phyloP scores from a whole-genome alignment of 78 protist genomes.

The Isochrysis galbana region DNA sequence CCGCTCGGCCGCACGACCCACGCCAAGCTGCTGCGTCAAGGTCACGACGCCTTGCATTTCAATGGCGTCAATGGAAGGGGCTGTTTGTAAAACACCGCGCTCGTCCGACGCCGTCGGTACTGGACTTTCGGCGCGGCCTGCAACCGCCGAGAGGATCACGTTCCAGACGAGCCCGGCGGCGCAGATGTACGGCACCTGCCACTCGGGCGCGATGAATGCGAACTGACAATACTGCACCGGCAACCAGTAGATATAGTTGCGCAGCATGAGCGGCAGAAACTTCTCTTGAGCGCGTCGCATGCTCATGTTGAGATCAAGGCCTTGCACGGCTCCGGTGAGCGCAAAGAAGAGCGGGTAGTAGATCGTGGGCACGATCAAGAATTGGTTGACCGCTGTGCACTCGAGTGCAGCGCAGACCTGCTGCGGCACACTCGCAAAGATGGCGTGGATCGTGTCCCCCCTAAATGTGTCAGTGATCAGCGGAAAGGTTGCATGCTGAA shows the following conservation, averaged over 20 bases:
- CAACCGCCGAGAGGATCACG: not conserved
- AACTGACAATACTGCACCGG: not conserved
- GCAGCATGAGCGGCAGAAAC: not conserved
- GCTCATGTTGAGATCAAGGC: not conserved
- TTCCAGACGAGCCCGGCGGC: not conserved
- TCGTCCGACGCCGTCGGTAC: no score
- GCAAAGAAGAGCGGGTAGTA: not conserved
- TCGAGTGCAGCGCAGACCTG: not conserved
- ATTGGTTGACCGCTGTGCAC: not conserved
- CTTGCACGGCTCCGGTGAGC: not conserved
- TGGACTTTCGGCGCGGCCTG: not conserved
- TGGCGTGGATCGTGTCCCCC: not conserved
- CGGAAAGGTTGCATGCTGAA: not conserved
- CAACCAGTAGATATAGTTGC: not conserved
- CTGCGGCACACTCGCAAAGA: not conserved
- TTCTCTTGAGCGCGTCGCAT: not conserved
- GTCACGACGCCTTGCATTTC: no score
- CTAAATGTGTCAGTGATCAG: not conserved
- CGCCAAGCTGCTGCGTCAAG: no score
- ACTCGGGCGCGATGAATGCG: not conserved
- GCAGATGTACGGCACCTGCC: not conserved
- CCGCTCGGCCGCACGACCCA: no score
- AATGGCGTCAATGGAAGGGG: no score
- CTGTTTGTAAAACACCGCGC: no score
- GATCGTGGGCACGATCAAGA: not conserved